Percentiles rank a stretch among this genome's conserved stretches.
Evolutionary conservation across 176 grass and related monocot species (phyloP).

Genomic region (Areca catechu): DNA sequence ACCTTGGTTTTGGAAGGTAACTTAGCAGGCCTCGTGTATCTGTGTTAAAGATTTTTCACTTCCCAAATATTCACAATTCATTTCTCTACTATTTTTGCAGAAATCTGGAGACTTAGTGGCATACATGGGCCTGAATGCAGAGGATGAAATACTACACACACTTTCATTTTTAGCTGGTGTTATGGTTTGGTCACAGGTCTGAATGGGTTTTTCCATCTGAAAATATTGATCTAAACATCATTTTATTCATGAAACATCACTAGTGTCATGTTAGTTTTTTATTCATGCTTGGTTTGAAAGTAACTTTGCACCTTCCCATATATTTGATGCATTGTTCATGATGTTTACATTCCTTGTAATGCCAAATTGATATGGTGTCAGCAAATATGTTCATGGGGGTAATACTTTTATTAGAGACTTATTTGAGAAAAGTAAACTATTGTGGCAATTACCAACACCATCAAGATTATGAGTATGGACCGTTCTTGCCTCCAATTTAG

Average conservation of each 20-base stretch:
- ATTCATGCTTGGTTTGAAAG: too few species aligned
- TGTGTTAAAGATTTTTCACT: conserved; percentile 5
- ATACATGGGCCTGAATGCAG: conserved; percentile 59
- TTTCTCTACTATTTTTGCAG: conserved; percentile 30
- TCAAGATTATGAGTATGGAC: too few species aligned
- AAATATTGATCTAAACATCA: not conserved
- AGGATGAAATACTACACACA: conserved; percentile 89
- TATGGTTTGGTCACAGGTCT: conserved; percentile 98
- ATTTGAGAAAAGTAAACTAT: too few species aligned
- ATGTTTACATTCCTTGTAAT: too few species aligned
- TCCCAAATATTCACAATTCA: not conserved
- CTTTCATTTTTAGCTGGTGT: conserved; percentile 94
- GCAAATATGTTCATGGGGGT: too few species aligned
- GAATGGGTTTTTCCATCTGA: not conserved
- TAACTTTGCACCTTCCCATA: too few species aligned
- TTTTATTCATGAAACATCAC: not conserved
- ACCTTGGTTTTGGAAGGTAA: conserved; percentile 98
- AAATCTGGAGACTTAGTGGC: conserved; percentile 51
- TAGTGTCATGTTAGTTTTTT: too few species aligned
- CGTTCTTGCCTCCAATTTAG: too few species aligned
- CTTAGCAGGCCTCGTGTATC: not conserved
- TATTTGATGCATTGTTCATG: too few species aligned
- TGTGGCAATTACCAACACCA: too few species aligned
- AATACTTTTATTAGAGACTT: too few species aligned
- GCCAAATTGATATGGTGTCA: too few species aligned